Percentiles rank a stretch among this genome's conserved stretches.
Evolutionary conservation across 2,329 filamentous ascomycete species (phyloP).

Genomic region (Pseudogymnoascus sp.): DNA sequence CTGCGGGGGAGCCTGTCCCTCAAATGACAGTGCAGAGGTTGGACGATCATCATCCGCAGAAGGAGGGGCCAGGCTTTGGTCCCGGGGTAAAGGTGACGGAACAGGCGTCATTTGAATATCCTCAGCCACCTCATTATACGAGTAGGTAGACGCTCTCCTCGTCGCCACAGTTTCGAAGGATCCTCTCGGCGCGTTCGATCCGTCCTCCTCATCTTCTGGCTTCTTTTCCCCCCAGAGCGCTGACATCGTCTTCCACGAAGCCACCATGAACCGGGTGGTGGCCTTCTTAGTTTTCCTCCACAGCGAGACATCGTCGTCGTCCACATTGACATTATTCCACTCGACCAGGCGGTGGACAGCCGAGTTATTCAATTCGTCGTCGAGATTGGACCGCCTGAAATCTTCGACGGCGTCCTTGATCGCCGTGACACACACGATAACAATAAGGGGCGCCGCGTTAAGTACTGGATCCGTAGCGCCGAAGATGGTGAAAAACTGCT

Average conservation of each 20-base stretch:
- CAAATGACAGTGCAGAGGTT: not conserved
- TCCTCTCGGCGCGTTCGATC: conserved; percentile 21
- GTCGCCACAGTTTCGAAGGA: conserved; percentile 57
- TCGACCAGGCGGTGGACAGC: conserved; percentile 82
- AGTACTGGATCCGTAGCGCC: conserved; percentile 84
- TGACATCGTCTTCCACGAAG: not conserved
- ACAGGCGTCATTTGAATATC: conserved; percentile 96
- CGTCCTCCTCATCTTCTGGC: conserved; percentile 19
- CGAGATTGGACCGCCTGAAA: conserved; percentile 81
- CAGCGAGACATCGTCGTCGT: conserved; percentile 72
- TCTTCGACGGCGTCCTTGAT: conserved; percentile 98
- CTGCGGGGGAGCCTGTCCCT: not conserved
- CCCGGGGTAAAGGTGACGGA: conserved; percentile 63
- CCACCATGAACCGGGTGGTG: conserved; percentile 37
- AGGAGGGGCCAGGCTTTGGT: conserved; percentile 22
- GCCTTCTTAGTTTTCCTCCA: conserved; percentile 93
- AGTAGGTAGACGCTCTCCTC: conserved; percentile 36
- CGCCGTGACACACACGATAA: conserved; percentile 81
- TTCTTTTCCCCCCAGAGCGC: conserved; percentile 44
- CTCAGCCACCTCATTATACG: conserved; percentile 49
- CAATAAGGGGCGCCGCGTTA: conserved; percentile 83
- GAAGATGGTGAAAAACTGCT: conserved; percentile 91
- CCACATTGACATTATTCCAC: conserved; percentile 89
- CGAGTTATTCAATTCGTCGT: conserved; percentile 93
- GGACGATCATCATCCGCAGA: not conserved